Conservation (phyloP, 768 basidiomycete genomes). For the Mycena albidolilacea region DNA sequence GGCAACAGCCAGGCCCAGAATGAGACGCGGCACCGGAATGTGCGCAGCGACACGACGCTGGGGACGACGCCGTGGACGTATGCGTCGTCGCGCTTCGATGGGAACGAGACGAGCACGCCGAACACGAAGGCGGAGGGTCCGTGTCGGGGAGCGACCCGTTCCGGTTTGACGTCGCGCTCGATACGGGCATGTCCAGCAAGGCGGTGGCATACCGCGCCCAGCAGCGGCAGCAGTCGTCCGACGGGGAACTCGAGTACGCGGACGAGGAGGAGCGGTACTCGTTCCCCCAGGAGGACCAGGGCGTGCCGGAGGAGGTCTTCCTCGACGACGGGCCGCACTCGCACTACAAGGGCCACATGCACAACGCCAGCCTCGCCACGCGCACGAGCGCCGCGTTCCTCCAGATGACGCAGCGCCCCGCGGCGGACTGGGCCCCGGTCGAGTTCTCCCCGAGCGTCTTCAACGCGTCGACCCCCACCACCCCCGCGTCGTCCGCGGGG, state of each 20-base stretch:
- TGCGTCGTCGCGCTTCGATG: slow-evolving; percentile 14
- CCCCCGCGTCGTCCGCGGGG: background rate
- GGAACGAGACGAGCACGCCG: slow-evolving; percentile 7
- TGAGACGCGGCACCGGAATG: slow-evolving; percentile 21
- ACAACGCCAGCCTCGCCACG: background rate
- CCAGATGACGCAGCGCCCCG: slow-evolving; percentile 40
- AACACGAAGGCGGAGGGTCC: slow-evolving; percentile 29
- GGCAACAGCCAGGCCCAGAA: no score
- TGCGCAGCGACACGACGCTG: slow-evolving; percentile 35
- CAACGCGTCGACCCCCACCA: background rate
- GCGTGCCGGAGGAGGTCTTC: slow-evolving; percentile 25
- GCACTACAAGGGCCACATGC: background rate
- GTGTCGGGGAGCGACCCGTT: slow-evolving; percentile 35
- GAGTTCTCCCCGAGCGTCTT: slow-evolving; percentile 37
- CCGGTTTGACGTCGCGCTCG: slow-evolving; percentile 21
- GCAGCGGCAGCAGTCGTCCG: background rate
- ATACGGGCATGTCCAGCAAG: slow-evolving; percentile 6
- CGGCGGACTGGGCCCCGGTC: slow-evolving; percentile 33
- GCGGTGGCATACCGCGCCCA: background rate
- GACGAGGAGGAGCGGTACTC: background rate
- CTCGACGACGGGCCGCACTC: slow-evolving; percentile 34
- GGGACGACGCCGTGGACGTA: slow-evolving; percentile 30
- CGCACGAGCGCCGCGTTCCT: slow-evolving; percentile 37
- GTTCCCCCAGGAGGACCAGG: slow-evolving; percentile 2
- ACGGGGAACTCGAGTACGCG: background rate